Percentiles rank a stretch among this genome's conserved stretches.
phyloP scores from a whole-genome alignment of 148 eudicot species.

The Rhododendron kiyosumense region DNA sequence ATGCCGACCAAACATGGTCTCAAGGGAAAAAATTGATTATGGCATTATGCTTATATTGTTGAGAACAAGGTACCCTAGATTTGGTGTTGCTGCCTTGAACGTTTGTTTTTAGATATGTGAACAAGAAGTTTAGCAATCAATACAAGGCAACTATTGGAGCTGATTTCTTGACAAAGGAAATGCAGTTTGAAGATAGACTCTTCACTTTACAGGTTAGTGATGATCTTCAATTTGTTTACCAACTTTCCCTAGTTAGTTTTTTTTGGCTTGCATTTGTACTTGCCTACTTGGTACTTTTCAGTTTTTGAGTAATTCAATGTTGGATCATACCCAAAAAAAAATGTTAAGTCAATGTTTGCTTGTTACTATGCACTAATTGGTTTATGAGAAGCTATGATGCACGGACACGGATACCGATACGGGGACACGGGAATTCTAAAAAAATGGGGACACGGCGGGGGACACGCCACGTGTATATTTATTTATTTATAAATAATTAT shows the following conservation, averaged over 20 bases:
- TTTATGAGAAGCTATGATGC: too few species aligned
- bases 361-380: not conserved
- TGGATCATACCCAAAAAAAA: not conserved
- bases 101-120: slow-evolving; percentile 67
- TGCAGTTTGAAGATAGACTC: slow-evolving; percentile 92
- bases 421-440: too few species aligned
- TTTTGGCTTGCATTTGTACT: not conserved
- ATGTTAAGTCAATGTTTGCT: not conserved
- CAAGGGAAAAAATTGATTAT: not conserved
- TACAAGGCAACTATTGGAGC: slow-evolving; percentile 98
- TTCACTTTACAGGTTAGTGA: slow-evolving; percentile 82
- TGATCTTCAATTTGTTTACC: not conserved
- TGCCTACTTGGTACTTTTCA: too few species aligned
- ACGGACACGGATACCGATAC: too few species aligned
- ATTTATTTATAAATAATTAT: too few species aligned
- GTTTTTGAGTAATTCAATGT: not conserved
- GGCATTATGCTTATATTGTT: not conserved
- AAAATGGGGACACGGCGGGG: too few species aligned
- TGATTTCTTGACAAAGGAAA: slow-evolving; percentile 94
- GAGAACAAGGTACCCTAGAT: not conserved
- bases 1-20: not conserved
- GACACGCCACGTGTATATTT: too few species aligned
- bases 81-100: slow-evolving; percentile 32
- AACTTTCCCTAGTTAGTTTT: not conserved
- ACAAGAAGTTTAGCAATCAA: slow-evolving; percentile 89